These are phyloP conservation scores for Leavenworthia alabamica DNA, from an alignment of 345 rosid species.

Conservation along the genomic window DNA sequence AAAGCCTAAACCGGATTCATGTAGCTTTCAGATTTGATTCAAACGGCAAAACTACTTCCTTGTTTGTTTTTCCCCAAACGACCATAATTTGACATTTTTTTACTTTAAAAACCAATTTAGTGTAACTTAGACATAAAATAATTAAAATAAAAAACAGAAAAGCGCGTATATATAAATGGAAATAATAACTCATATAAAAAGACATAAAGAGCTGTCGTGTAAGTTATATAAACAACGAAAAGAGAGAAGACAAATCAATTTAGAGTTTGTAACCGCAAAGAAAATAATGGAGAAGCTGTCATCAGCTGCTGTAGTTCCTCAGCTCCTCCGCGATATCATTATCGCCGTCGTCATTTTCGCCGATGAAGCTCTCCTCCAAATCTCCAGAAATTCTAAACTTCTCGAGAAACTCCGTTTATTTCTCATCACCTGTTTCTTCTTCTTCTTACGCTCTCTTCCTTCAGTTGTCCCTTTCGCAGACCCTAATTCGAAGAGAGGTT, in stretches of 20 bases:
- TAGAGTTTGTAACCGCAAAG: neutral
- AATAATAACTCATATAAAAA: neutral
- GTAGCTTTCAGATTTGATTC: too few species aligned
- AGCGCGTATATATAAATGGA: conserved; percentile 14
- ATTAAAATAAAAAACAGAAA: neutral
- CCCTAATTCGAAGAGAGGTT: neutral
- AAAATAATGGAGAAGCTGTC: conserved; percentile 40
- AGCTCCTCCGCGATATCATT: conserved; percentile 49
- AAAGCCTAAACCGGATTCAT: too few species aligned
- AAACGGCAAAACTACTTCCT: too few species aligned
- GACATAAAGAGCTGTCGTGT: neutral
- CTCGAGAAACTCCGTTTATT: conserved; percentile 48
- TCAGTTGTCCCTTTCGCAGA: conserved; percentile 28
- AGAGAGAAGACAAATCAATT: neutral
- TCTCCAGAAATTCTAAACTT: conserved; percentile 41
- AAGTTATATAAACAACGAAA: neutral
- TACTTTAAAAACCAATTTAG: neutral
- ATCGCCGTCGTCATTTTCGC: conserved; percentile 50
- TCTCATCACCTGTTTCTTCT: conserved; percentile 45
- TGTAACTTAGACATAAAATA: too few species aligned
- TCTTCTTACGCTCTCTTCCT: conserved; percentile 54
- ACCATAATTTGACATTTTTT: neutral
- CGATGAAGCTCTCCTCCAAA: conserved; percentile 49
- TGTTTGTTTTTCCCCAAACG: too few species aligned
- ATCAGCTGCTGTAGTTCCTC: conserved; percentile 40